Conservation (phyloP, 148 eudicot species). For the Suaeda aralocaspica region DNA sequence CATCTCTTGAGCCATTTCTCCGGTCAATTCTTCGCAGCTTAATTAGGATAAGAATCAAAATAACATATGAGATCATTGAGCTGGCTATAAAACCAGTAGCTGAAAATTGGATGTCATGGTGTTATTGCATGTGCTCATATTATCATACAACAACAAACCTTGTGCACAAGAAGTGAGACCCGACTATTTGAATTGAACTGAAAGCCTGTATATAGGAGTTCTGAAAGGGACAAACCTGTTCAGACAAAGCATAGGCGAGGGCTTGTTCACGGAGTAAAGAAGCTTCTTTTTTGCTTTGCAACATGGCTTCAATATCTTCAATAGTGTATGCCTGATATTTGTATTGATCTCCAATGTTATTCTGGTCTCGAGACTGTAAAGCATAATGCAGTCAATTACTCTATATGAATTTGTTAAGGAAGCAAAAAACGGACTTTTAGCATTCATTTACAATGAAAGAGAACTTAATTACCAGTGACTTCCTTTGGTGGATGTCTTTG, state of each 20-base stretch:
- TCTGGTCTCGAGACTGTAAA: conserved; percentile 49
- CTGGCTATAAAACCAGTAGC: not conserved
- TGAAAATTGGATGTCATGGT: too few species aligned
- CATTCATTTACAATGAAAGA: too few species aligned
- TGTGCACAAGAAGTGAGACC: too few species aligned
- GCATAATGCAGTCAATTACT: too few species aligned
- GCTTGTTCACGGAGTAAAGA: conserved; percentile 45
- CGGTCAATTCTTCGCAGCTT: conserved; percentile 26
- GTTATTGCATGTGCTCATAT: too few species aligned
- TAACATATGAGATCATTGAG: not conserved
- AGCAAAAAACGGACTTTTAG: too few species aligned
- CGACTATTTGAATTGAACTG: too few species aligned
- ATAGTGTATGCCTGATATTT: conserved; percentile 43
- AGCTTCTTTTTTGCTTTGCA: conserved; percentile 55
- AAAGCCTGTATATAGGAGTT: too few species aligned
- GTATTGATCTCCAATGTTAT: conserved; percentile 40
- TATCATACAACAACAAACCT: too few species aligned
- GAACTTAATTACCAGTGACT: conserved; percentile 46
- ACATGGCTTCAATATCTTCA: conserved; percentile 56
- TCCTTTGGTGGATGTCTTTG: conserved; percentile 53
- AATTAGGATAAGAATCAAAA: conserved; percentile 5
- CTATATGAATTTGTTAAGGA: too few species aligned
- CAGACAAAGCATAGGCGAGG: conserved; percentile 46
- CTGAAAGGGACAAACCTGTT: conserved; percentile 72
- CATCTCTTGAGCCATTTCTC: conserved; percentile 20